Percentiles rank a stretch among this genome's conserved stretches.
phyloP scores from a whole-genome alignment of 2,329 filamentous ascomycete genomes.

The Beauveria sp. region DNA sequence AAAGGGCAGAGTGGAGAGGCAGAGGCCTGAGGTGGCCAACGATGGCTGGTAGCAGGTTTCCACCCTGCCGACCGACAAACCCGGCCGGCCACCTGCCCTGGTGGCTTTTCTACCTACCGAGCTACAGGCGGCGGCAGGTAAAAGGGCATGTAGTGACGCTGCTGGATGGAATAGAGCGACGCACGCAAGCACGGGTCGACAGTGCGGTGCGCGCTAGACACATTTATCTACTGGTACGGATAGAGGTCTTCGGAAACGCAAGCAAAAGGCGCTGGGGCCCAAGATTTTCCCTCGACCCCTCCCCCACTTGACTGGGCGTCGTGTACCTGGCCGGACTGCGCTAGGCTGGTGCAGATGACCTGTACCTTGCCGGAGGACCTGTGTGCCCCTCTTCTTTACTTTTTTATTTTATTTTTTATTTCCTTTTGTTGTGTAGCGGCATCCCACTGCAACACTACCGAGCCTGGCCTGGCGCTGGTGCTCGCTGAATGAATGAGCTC shows the following conservation, averaged over 20 bases:
- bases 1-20: slow-evolving; percentile 20
- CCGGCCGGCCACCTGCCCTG: neutral
- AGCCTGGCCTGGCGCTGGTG: too few relatives aligned
- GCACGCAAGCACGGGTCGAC: neutral
- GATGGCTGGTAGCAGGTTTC: neutral
- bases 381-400: neutral
- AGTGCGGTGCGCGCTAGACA: neutral
- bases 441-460: too few relatives aligned
- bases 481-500: too few relatives aligned
- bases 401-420: neutral
- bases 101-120: neutral
- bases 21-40: neutral
- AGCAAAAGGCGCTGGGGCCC: neutral
- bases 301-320: slow-evolving; percentile 16
- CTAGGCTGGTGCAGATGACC: slow-evolving; percentile 28
- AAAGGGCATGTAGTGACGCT: neutral
- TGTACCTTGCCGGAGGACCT: slow-evolving; percentile 23
- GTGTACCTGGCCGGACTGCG: slow-evolving; percentile 27
- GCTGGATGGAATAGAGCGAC: neutral
- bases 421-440: neutral
- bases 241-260: too few relatives aligned
- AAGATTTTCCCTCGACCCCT: slow-evolving; percentile 5
- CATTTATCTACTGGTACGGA: too few relatives aligned
- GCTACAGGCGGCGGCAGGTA: neutral
- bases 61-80: neutral